phyloP scores from a whole-genome alignment of 2,329 filamentous ascomycete genomes.

The Aspergillus transmontanensis region DNA sequence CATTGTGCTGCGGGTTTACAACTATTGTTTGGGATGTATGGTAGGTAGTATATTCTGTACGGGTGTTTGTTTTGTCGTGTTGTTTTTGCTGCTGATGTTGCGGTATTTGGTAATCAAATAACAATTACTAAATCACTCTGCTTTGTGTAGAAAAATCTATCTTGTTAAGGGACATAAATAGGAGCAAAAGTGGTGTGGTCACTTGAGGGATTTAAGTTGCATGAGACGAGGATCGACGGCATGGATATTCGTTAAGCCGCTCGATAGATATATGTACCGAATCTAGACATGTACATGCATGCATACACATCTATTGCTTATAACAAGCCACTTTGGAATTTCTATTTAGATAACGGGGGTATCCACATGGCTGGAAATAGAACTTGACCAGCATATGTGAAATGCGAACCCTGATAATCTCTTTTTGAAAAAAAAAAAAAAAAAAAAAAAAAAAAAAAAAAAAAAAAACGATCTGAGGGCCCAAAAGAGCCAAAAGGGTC shows the following conservation, averaged over 20 bases:
- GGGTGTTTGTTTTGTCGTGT: neutral
- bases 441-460: neutral
- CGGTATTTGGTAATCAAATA: neutral
- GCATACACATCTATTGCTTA: conserved; percentile 7
- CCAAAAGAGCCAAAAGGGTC: too few relatives aligned
- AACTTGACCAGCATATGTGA: neutral
- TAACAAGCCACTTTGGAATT: neutral
- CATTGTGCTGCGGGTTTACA: too few relatives aligned
- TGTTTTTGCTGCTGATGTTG: neutral
- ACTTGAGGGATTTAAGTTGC: conserved; percentile 17
- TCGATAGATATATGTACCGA: neutral
- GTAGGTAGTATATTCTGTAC: too few relatives aligned
- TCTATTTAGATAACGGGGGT: neutral
- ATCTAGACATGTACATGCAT: neutral
- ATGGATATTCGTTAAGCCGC: conserved; percentile 12
- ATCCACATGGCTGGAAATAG: neutral
- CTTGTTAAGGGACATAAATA: neutral
- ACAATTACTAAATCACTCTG: too few relatives aligned
- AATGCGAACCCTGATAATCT: neutral
- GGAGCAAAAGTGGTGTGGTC: too few relatives aligned
- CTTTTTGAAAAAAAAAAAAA: neutral
- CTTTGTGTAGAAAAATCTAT: neutral
- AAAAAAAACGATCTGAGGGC: too few relatives aligned
- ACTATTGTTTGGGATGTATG: too few relatives aligned
- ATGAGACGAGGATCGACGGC: conserved; percentile 19